phyloP scores from a whole-genome alignment of 257 asterid genomes.

The Solanum medicagineum region DNA sequence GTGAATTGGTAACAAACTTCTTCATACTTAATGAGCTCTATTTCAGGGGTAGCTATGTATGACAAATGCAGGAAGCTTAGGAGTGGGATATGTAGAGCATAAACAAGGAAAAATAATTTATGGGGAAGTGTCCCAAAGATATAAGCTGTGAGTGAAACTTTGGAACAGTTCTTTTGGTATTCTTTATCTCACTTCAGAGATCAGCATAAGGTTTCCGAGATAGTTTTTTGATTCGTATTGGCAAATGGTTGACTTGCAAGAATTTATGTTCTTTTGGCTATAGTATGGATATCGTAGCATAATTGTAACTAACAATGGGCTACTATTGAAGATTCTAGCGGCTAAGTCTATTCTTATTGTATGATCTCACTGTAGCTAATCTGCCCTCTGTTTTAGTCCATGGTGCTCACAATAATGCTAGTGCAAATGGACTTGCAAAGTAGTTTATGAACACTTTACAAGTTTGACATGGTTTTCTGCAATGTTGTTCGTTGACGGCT shows the following conservation, averaged over 20 bases:
- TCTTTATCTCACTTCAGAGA: background rate
- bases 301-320: background rate
- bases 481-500: background rate
- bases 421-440: background rate
- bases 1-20: background rate
- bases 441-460: background rate
- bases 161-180: background rate
- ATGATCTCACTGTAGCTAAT: background rate
- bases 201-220: background rate
- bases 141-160: background rate
- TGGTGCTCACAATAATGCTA: background rate
- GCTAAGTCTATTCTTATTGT: background rate
- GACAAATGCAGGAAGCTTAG: background rate
- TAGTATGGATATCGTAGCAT: background rate
- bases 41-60: background rate
- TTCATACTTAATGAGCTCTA: background rate
- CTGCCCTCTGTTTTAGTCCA: background rate
- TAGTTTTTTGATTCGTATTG: background rate
- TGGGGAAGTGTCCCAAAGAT: background rate
- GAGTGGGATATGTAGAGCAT: background rate
- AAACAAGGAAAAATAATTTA: background rate
- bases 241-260: background rate
- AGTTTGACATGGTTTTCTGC: background rate
- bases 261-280: background rate
- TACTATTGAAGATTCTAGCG: background rate